These are phyloP conservation scores for Aspergillus nomiae DNA, from an alignment of 2,329 filamentous ascomycete species.

Conservation along the genomic window DNA sequence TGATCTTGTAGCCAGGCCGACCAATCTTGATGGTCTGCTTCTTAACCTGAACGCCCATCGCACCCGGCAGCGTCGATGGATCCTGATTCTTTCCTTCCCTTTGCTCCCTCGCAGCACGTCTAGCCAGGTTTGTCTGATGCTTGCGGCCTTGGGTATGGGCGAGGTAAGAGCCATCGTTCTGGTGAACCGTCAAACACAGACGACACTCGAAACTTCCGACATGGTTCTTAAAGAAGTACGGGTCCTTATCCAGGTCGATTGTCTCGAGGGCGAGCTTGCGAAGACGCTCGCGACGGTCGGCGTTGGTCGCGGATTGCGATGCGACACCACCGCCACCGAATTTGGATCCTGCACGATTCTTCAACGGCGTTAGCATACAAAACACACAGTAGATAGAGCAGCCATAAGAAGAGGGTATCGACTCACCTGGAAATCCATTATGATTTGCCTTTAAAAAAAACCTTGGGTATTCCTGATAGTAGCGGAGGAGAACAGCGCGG, in stretches of 20 bases:
- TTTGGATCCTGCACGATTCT: slow-evolving; percentile 96
- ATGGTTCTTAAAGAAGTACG: slow-evolving; percentile 99
- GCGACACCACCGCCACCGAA: slow-evolving; percentile 97
- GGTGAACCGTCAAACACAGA: slow-evolving; percentile 94
- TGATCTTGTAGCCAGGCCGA: slow-evolving; percentile 95
- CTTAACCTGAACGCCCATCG: slow-evolving; percentile 75
- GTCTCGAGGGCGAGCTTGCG: slow-evolving; percentile 98
- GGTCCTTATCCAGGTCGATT: slow-evolving; percentile 98
- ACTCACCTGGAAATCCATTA: slow-evolving; percentile 12
- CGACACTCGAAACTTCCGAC: slow-evolving; percentile 97
- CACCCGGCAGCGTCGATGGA: slow-evolving; percentile 68
- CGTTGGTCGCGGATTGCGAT: slow-evolving; percentile 89
- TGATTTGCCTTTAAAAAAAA: slow-evolving; percentile 1
- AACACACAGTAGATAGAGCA: background rate
- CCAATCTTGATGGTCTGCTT: slow-evolving; percentile 93
- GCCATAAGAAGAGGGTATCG: background rate
- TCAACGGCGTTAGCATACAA: slow-evolving; percentile 27
- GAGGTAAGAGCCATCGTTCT: slow-evolving; percentile 98
- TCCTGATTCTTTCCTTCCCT: slow-evolving; percentile 74
- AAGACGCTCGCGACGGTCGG: slow-evolving; percentile 93
- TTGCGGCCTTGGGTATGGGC: slow-evolving; percentile 98
- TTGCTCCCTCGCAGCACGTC: slow-evolving; percentile 92
- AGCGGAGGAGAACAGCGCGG: slow-evolving; percentile 9
- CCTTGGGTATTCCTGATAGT: background rate
- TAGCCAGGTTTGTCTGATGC: slow-evolving; percentile 96